These are phyloP conservation scores for Mycena chlorophos DNA, from an alignment of 768 basidiomycete species.

Conservation along the genomic window DNA sequence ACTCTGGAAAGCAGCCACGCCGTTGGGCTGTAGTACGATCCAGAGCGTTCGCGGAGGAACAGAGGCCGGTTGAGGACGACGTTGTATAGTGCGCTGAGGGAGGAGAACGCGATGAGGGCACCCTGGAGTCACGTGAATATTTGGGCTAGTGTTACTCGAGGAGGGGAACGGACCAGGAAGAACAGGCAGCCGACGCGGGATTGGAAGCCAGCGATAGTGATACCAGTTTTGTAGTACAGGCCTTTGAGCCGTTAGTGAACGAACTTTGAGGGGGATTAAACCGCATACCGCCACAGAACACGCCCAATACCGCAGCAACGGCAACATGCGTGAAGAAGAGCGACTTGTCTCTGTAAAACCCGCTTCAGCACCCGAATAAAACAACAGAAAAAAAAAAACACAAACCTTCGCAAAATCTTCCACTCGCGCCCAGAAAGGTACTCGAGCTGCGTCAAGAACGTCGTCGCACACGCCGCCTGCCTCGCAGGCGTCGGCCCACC, in stretches of 20 bases:
- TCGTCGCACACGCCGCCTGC: constrained; percentile 56
- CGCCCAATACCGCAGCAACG: constrained; percentile 72
- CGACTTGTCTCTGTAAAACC: constrained; percentile 68
- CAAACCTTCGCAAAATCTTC: constrained; percentile 72
- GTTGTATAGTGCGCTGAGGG: constrained; percentile 87
- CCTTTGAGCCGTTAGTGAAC: constrained; percentile 53
- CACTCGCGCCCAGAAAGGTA: constrained; percentile 82
- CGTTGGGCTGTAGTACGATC: constrained; percentile 84
- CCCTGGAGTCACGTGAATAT: constrained; percentile 50
- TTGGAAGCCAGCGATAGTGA: constrained; percentile 91
- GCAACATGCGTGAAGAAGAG: constrained; percentile 78
- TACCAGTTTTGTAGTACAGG: constrained; percentile 77
- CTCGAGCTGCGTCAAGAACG: constrained; percentile 88
- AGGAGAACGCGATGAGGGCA: constrained; percentile 87
- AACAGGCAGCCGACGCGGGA: constrained; percentile 91
- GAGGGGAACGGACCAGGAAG: constrained; percentile 71
- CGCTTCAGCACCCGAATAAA: neutral
- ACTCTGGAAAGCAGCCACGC: constrained; percentile 90
- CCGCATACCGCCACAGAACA: constrained; percentile 76
- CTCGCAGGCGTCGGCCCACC: constrained; percentile 10
- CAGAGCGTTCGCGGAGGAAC: constrained; percentile 88
- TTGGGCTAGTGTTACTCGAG: neutral
- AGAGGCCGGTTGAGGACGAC: constrained; percentile 80
- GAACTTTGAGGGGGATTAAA: neutral
- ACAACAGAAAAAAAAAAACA: neutral